phyloP scores from a whole-genome alignment of 371 early-diverging fungal genomes.

The Thermomucor indicae-seudaticae region DNA sequence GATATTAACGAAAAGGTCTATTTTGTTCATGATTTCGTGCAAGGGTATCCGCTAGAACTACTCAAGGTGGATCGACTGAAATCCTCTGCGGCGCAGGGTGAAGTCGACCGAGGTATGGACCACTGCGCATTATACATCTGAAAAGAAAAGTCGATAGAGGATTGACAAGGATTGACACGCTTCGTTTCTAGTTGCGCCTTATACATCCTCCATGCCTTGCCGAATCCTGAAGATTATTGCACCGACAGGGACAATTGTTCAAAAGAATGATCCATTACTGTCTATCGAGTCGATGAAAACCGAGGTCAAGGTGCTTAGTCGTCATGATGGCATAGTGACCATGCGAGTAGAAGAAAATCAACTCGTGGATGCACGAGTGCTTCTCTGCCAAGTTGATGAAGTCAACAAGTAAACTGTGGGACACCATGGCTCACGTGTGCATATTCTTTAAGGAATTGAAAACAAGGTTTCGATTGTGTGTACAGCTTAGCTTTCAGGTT shows the following conservation, averaged over 20 bases:
- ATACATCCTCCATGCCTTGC: conserved; percentile 75
- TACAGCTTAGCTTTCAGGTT: too few relatives aligned
- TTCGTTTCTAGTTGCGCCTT: conserved; percentile 51
- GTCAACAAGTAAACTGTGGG: conserved; percentile 11
- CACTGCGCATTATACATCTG: too few relatives aligned
- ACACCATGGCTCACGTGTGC: too few relatives aligned
- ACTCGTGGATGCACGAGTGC: conserved; percentile 62
- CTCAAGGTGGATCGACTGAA: conserved; percentile 46
- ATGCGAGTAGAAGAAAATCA: conserved; percentile 64
- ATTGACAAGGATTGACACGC: neutral
- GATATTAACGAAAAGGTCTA: conserved; percentile 44
- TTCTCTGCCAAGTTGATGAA: conserved; percentile 57
- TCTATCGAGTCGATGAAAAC: conserved; percentile 80
- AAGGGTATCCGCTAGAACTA: conserved; percentile 47
- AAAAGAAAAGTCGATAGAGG: neutral
- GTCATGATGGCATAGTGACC: conserved; percentile 58
- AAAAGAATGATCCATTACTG: conserved; percentile 59
- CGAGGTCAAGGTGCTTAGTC: conserved; percentile 61
- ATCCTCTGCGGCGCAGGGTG: conserved; percentile 34
- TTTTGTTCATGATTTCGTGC: conserved; percentile 54
- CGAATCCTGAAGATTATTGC: conserved; percentile 58
- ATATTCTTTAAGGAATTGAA: too few relatives aligned
- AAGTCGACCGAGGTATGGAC: conserved; percentile 40
- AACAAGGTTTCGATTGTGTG: too few relatives aligned
- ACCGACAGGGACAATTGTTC: conserved; percentile 50